Evolutionary conservation across 805 yeast genomes (phyloP).

Genomic region (Maudiozyma pseudohumilis): DNA sequence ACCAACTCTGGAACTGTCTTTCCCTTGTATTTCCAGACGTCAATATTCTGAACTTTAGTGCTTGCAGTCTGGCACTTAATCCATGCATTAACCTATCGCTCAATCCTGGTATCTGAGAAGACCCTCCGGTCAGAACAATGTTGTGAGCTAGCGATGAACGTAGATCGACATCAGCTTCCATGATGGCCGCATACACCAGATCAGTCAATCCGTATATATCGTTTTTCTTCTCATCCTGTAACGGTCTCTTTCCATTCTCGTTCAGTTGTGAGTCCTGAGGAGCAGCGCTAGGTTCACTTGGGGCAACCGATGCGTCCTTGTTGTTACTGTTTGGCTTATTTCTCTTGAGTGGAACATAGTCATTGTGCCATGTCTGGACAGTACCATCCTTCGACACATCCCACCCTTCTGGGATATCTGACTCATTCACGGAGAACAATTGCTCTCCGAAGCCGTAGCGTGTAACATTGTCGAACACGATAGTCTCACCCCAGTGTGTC

Average conservation of each 20-base stretch:
- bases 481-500: constrained; percentile 63
- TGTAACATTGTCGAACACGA: constrained; percentile 47
- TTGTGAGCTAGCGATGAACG: constrained; percentile 83
- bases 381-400: constrained; percentile 43
- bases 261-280: constrained; percentile 13
- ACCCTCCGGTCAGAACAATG: constrained; percentile 78
- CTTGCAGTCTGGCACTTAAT: constrained; percentile 61
- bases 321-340: constrained; percentile 25
- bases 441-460: constrained; percentile 59
- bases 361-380: constrained; percentile 43
- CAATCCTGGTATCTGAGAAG: constrained; percentile 70
- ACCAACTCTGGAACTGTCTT: constrained; percentile 76
- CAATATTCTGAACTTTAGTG: constrained; percentile 73
- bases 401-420: constrained; percentile 30
- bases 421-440: constrained; percentile 53
- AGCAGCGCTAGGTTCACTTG: constrained; percentile 20
- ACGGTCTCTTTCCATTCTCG: constrained; percentile 24
- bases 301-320: constrained; percentile 24
- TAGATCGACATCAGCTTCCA: constrained; percentile 64
- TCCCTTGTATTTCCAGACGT: constrained; percentile 72
- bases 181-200: constrained; percentile 45
- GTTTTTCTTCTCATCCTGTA: constrained; percentile 14
- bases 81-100: constrained; percentile 70
- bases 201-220: constrained; percentile 45
- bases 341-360: constrained; percentile 67